Percentiles rank a stretch among this genome's conserved stretches.
Evolutionary conservation across 2,329 filamentous ascomycete genomes (phyloP).

Genomic region (Leptographium flavum): DNA sequence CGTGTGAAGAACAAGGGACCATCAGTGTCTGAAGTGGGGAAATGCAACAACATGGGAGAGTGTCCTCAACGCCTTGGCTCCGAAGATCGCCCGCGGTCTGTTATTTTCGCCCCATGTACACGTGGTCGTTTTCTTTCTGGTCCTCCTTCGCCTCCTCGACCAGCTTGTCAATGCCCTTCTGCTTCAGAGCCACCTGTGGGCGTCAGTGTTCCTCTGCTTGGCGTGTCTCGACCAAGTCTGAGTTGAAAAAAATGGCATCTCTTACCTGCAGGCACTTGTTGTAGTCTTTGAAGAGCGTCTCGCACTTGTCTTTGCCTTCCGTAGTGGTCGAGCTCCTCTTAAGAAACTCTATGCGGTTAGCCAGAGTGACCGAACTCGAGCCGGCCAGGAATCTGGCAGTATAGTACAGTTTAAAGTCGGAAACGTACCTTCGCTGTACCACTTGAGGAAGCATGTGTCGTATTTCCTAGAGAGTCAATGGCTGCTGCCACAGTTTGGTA

Average conservation of each 20-base stretch:
- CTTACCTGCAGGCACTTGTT: slow-evolving; percentile 71
- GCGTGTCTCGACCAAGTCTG: neutral
- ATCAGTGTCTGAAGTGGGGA: neutral
- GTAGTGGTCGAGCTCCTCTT: slow-evolving; percentile 63
- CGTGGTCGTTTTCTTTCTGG: slow-evolving; percentile 72
- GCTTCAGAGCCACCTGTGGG: slow-evolving; percentile 64
- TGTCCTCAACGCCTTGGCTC: neutral
- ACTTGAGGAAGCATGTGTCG: slow-evolving; percentile 94
- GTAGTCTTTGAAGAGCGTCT: slow-evolving; percentile 75
- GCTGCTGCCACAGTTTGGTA: neutral
- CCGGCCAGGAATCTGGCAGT: too few relatives aligned
- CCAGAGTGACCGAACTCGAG: slow-evolving; percentile 8
- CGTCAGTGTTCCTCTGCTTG: neutral
- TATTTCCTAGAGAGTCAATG: slow-evolving; percentile 51
- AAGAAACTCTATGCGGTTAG: slow-evolving; percentile 63
- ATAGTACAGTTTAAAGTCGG: neutral
- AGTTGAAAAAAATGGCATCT: slow-evolving; percentile 1
- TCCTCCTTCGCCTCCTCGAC: slow-evolving; percentile 82
- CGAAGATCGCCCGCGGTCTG: neutral
- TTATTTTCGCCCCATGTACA: slow-evolving; percentile 31
- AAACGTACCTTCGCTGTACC: slow-evolving; percentile 90
- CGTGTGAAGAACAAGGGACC: too few relatives aligned
- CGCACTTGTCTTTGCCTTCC: slow-evolving; percentile 61
- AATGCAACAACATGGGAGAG: neutral
- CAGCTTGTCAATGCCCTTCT: slow-evolving; percentile 83